Base-by-base conservation (phyloP, 768 basidiomycete species). In the Cystobasidium onofrii region DNA sequence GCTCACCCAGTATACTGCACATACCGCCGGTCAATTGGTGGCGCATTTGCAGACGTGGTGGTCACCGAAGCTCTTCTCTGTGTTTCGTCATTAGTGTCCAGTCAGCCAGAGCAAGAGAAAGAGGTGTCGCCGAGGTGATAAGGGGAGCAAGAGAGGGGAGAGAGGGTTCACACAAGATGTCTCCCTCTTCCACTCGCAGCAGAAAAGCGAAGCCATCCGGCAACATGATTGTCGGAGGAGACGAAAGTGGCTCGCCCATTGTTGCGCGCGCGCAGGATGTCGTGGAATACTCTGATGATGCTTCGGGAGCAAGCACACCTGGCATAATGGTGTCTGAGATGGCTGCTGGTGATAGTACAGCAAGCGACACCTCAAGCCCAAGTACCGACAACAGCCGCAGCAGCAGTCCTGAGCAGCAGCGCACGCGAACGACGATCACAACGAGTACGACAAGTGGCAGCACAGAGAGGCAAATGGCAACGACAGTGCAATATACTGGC, bases 401-500 rank as follows among this genome's bases (percentile, higher is more conserved):
- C 57, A 60, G 29, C 57, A 60, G 34, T 39, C 39, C 63, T 64
- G 39, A 34, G 25, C 33, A 33, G 27, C 41, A 29, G 43, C 65
- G 46, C 10, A 67, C 65, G 3, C 27, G 27, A 18, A 67, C 69
- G 12, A 71, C 69, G 54, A 60, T 71, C 33, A 71, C 69, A 6
- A 71, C 52, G 27, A 71, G 46, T 29, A 71, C 69, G 13, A 41
- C 52, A 17, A n/a, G 50, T n/a, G 55, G 54, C 25, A 13, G 54
- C 18, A 6, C 33, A 39, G 70, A 25, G 25, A 31, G 29, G 27
- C 41, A 31, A 34, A 74, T 63, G 63, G 43, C 70, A 18, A 75
- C 69, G 55, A 75, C 73, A 31, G 73, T 62, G 9, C 73, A 73
- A 18, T 64, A 62, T 34, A 27, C 33, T 20, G 46, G 41, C 4